Base-by-base conservation (phyloP, 2,329 filamentous ascomycete species). In the Ascosphaera aggregata region DNA sequence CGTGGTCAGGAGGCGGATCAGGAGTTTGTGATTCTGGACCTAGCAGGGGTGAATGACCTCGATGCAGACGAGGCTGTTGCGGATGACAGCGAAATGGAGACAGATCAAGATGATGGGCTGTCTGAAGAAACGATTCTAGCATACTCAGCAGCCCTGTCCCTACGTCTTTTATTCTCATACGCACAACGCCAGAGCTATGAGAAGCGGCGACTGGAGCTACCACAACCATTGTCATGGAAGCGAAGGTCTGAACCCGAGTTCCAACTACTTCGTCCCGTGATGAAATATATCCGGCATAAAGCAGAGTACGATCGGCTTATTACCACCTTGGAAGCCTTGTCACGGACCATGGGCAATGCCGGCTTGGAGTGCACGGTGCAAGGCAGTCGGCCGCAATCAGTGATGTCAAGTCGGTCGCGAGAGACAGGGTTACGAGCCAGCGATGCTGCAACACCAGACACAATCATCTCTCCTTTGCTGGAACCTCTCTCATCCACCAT, bases 101-200 rank as follows among this genome's bases (percentile, higher is more conserved):
- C 45, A 39, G 27, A 41, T 27, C 5, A 35, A 9, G 34, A 35
- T 18, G 38, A 47, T 34, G 46, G 48, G 16, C 43, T 41, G 7
- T 41, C 43, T 2, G 45, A 46, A 4, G 43, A 50, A 27, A 55
- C 47, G 44, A 50, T 47, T 46, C 59, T 79, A 18, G 78, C 82
- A 2, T 67, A 84, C 50, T 64, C 67, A 4, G 62, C 82, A 19
- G 67, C 71, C 2, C 62, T 79, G 38, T 66, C 71, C 0, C 65
- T 93, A 2, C 74, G 81, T 32, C 66, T 94, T 17, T 65, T 94
- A 2, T 70, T 95, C 5, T 71, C 69, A 37, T 75, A 85, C 45
- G 73, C 80, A 2, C 86, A 95, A 53, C 71, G 77, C 8, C 71
- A 79, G 51, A 84, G 76, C 45, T 69, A 81, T 43, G 63, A 72